Evolutionary conservation across 1,139 yeast genomes (phyloP).

Genomic region (Yamadazyma sp.): DNA sequence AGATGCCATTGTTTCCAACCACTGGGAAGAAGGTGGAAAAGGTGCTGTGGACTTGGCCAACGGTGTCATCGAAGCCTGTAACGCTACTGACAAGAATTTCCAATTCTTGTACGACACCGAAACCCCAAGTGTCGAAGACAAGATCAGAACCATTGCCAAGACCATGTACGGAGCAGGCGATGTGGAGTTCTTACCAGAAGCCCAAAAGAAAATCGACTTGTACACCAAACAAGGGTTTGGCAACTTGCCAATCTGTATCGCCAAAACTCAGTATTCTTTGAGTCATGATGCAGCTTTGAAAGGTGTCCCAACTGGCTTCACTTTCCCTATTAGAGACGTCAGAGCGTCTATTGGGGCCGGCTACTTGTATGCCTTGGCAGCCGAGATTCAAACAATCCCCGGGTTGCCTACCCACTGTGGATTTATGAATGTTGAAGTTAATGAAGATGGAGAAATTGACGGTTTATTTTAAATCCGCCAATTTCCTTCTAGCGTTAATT

Average conservation of each 20-base stretch:
- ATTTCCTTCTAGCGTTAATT: not conserved
- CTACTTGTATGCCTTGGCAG: conserved; percentile 93
- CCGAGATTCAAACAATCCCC: conserved; percentile 96
- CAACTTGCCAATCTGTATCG: conserved; percentile 91
- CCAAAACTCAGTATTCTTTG: conserved; percentile 95
- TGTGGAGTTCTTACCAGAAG: conserved; percentile 83
- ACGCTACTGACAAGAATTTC: conserved; percentile 52
- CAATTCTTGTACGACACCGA: conserved; percentile 70
- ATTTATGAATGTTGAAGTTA: conserved; percentile 94
- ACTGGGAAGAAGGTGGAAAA: conserved; percentile 97
- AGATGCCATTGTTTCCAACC: conserved; percentile 93
- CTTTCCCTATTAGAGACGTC: conserved; percentile 91
- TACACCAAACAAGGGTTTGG: conserved; percentile 92
- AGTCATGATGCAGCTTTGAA: conserved; percentile 92
- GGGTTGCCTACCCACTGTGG: conserved; percentile 97
- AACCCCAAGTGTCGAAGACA: conserved; percentile 70
- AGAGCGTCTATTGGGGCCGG: conserved; percentile 97
- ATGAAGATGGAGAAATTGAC: conserved; percentile 89
- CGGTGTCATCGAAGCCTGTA: conserved; percentile 78
- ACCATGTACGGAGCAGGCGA: conserved; percentile 94
- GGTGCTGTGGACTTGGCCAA: conserved; percentile 90
- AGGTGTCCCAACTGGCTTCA: conserved; percentile 95
- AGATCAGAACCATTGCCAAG: conserved; percentile 78
- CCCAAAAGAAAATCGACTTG: conserved; percentile 77
- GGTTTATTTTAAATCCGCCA: conserved; percentile 67